Conservation (phyloP, 441 rosid species). For the Omphalea diandra region DNA sequence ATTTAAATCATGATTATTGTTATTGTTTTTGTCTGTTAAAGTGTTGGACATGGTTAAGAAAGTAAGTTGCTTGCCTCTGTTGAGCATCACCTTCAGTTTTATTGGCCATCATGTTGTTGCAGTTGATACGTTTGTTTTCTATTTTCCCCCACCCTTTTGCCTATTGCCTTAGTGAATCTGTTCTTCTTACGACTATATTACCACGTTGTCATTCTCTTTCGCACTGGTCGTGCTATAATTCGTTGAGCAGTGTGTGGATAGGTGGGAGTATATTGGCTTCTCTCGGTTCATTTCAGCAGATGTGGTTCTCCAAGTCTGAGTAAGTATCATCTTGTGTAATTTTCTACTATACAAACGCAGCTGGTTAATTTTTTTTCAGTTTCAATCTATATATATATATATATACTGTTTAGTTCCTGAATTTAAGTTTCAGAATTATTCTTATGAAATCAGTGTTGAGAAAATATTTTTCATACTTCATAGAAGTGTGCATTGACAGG, state of each 20-base stretch:
- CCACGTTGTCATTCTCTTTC: neutral
- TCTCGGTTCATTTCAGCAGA: slow-evolving; percentile 98
- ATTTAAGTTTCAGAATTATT: neutral
- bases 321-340: slow-evolving; percentile 38
- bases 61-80: neutral
- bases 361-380: neutral
- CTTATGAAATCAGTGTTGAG: neutral
- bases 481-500: slow-evolving; percentile 43
- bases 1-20: neutral
- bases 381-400: too few relatives aligned
- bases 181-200: too few relatives aligned
- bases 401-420: neutral
- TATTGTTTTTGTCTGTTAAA: neutral
- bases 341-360: neutral
- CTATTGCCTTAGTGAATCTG: too few relatives aligned
- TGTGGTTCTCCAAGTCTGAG: slow-evolving; percentile 99
- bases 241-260: slow-evolving; percentile 83
- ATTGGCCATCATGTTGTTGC: neutral
- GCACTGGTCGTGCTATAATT: slow-evolving; percentile 11
- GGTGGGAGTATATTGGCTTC: slow-evolving; percentile 98
- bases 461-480: neutral
- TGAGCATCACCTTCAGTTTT: neutral
- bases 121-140: neutral
- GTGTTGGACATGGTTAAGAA: too few relatives aligned
- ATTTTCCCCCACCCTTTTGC: neutral